These are phyloP conservation scores for Aspergillus pseudonomiae DNA, from an alignment of 2,329 filamentous ascomycete species.

Conservation along the genomic window DNA sequence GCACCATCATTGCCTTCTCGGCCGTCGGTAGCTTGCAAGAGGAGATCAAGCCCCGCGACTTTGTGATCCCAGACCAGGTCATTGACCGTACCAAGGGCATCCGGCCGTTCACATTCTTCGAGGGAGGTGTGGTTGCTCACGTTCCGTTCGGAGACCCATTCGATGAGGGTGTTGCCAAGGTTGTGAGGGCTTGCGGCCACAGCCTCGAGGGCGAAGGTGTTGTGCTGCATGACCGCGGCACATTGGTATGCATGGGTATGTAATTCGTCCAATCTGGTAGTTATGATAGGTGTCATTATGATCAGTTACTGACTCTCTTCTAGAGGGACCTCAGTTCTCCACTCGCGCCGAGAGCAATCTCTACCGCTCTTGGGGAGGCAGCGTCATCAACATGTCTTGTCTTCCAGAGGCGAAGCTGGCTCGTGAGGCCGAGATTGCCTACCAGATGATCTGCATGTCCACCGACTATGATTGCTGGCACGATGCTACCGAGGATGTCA, in stretches of 20 bases:
- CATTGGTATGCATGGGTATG: constrained; percentile 87
- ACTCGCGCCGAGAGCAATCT: constrained; percentile 94
- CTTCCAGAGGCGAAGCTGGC: constrained; percentile 96
- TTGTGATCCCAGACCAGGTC: constrained; percentile 92
- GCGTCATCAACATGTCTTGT: constrained; percentile 97
- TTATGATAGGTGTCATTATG: neutral
- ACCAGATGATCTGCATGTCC: constrained; percentile 99
- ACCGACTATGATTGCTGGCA: constrained; percentile 99
- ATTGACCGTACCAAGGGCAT: constrained; percentile 97
- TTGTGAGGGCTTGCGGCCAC: constrained; percentile 77
- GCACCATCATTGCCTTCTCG: constrained; percentile 89
- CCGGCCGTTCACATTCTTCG: constrained; percentile 92
- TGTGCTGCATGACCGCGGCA: constrained; percentile 79
- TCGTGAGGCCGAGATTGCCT: constrained; percentile 91
- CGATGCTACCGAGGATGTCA: constrained; percentile 74
- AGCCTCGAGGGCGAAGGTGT: constrained; percentile 82
- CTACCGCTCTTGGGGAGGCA: constrained; percentile 92
- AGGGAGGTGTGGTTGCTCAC: constrained; percentile 80
- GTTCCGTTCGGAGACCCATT: constrained; percentile 97
- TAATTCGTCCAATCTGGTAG: constrained; percentile 18
- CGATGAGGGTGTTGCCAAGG: constrained; percentile 72
- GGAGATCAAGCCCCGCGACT: constrained; percentile 92
- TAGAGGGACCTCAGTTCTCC: constrained; percentile 98
- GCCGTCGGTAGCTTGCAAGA: constrained; percentile 92
- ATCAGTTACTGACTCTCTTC: constrained; percentile 11